Conservation (phyloP, 1,284 basidiomycete genomes). For the Afroboletus lepidellus region DNA sequence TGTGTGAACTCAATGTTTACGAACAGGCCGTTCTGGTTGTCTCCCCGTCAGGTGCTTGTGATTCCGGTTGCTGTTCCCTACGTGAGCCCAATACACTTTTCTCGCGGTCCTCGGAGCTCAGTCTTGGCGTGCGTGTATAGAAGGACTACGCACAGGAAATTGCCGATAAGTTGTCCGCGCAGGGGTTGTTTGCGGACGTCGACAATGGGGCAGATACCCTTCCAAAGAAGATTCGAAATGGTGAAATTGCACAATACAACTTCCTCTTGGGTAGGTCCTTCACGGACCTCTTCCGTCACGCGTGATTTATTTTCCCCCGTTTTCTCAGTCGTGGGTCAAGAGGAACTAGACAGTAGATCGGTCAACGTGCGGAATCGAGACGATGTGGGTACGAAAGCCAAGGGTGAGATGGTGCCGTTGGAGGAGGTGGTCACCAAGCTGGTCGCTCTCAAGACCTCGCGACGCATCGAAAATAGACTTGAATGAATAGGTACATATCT, state of each 20-base stretch:
- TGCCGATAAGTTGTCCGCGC: slow-evolving; percentile 61
- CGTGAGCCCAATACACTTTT: slow-evolving; percentile 48
- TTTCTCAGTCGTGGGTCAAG: slow-evolving; percentile 81
- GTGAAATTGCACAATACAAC: slow-evolving; percentile 93
- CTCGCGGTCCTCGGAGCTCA: slow-evolving; percentile 4
- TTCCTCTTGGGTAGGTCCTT: slow-evolving; percentile 83
- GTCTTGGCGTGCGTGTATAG: slow-evolving; percentile 41
- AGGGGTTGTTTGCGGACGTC: slow-evolving; percentile 87
- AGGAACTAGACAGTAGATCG: slow-evolving; percentile 76
- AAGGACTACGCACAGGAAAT: slow-evolving; percentile 90
- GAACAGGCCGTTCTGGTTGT: slow-evolving; percentile 93
- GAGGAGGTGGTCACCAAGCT: slow-evolving; percentile 68
- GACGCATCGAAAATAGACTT: slow-evolving; percentile 60
- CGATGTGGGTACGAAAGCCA: slow-evolving; percentile 81
- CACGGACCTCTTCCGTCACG: slow-evolving; percentile 5
- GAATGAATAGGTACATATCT: slow-evolving; percentile 21
- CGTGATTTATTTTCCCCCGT: not conserved
- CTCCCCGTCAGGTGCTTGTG: slow-evolving; percentile 91
- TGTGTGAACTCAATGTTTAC: not conserved
- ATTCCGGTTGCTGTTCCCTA: slow-evolving; percentile 90
- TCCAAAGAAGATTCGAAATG: slow-evolving; percentile 95
- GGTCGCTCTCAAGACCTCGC: slow-evolving; percentile 59
- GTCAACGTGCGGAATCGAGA: slow-evolving; percentile 97
- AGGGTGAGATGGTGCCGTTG: slow-evolving; percentile 65
- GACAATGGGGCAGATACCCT: slow-evolving; percentile 93